Percentiles rank a stretch among this genome's conserved stretches.
These are phyloP conservation scores for Globisporangium sylvaticum DNA, from an alignment of 352 stramenopile genomes.

Conservation along the genomic window DNA sequence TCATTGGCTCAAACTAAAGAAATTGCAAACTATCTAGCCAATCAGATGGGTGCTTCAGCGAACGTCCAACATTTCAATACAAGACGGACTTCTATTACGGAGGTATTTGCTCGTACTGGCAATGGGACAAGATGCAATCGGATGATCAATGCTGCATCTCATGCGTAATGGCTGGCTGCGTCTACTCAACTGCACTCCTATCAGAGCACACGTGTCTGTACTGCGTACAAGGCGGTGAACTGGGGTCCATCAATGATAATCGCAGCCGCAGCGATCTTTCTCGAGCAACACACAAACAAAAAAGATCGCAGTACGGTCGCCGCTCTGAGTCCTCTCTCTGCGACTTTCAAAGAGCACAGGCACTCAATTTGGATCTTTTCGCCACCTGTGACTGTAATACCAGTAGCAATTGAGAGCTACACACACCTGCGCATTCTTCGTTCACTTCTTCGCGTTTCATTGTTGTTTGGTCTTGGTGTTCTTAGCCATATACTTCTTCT, in stretches of 20 bases:
- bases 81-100: no score
- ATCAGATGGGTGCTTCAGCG: no score
- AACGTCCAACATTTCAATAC: no score
- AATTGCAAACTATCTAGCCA: no score
- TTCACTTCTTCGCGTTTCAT: background rate
- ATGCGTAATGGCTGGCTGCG: background rate
- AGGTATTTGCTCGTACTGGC: no score
- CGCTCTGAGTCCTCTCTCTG: background rate
- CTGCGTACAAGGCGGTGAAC: no score
- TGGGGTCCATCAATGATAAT: no score
- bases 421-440: background rate
- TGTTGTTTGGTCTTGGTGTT: conserved; percentile 3
- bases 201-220: background rate
- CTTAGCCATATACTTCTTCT: conserved; percentile 10
- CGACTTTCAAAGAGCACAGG: background rate
- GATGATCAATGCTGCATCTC: background rate
- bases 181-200: background rate
- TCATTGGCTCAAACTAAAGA: background rate
- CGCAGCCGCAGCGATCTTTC: no score
- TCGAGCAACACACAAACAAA: no score
- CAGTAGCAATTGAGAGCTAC: background rate
- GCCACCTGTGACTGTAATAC: background rate
- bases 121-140: background rate
- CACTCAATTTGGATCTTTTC: background rate
- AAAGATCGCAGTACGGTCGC: background rate